A percentile compares a stretch with the other conserved stretches of the same genome.
Conservation (phyloP, 371 early-diverging fungal species). For the Mucor sp. region DNA sequence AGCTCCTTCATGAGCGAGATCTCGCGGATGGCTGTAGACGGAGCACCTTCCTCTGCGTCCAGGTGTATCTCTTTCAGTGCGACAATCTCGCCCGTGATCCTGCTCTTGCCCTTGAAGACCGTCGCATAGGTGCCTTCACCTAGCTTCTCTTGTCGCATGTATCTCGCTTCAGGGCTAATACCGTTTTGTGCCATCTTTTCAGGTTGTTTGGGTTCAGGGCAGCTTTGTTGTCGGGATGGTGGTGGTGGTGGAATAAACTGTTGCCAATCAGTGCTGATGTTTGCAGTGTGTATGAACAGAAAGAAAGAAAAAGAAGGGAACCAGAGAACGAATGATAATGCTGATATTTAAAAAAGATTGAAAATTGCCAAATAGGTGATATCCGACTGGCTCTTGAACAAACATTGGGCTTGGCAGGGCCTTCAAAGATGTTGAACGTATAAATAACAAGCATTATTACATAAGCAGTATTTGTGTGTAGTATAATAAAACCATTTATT, state of each 20-base stretch:
- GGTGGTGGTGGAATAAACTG: no score
- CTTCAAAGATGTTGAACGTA: no score
- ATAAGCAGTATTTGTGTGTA: background rate
- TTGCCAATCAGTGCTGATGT: background rate
- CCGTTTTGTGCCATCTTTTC: slow-evolving; percentile 19
- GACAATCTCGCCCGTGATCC: slow-evolving; percentile 85
- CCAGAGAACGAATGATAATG: background rate
- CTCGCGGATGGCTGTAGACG: slow-evolving; percentile 96
- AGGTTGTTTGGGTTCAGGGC: background rate
- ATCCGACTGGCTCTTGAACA: background rate
- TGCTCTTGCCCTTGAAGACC: slow-evolving; percentile 97
- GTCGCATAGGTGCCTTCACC: slow-evolving; percentile 99
- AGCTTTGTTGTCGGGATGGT: background rate
- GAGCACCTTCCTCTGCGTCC: slow-evolving; percentile 93
- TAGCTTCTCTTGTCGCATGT: slow-evolving; percentile 87
- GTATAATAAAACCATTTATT: background rate
- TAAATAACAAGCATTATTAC: background rate
- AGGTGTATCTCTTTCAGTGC: slow-evolving; percentile 97
- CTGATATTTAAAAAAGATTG: background rate
- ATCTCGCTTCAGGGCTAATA: slow-evolving; percentile 52
- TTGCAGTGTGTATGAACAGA: background rate
- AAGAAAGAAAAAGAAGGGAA: background rate
- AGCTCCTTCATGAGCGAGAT: slow-evolving; percentile 95
- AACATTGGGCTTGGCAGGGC: background rate
- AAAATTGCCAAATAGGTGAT: background rate